These are phyloP conservation scores for Candida maris DNA, from an alignment of 805 yeast species.

Conservation along the genomic window DNA sequence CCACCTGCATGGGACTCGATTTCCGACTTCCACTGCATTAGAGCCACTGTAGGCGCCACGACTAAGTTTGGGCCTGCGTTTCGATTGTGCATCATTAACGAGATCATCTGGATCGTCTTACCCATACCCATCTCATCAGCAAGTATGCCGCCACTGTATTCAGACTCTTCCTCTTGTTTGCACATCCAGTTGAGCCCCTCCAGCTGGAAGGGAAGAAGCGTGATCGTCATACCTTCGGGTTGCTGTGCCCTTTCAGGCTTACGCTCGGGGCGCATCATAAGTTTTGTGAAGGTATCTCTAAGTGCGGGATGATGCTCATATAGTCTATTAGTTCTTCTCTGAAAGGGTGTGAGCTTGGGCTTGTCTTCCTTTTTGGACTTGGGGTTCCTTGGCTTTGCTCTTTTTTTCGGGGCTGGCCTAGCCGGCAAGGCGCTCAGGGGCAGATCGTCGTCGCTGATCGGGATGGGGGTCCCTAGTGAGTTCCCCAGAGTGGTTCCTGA, in stretches of 20 bases:
- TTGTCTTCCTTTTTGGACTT: constrained; percentile 25
- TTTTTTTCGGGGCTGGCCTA: constrained; percentile 9
- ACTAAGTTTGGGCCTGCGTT: constrained; percentile 75
- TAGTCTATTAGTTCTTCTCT: constrained; percentile 63
- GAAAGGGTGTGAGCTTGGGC: constrained; percentile 58
- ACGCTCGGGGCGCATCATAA: constrained; percentile 46
- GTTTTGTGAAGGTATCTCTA: constrained; percentile 62
- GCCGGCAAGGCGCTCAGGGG: constrained; percentile 11
- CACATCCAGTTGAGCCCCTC: constrained; percentile 92
- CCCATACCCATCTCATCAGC: constrained; percentile 99
- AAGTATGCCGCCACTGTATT: constrained; percentile 82
- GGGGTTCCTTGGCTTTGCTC: constrained; percentile 8
- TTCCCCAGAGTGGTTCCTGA: constrained; percentile 14
- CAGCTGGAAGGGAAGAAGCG: constrained; percentile 80
- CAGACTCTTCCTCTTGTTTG: constrained; percentile 78
- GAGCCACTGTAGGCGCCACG: constrained; percentile 97
- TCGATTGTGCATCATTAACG: constrained; percentile 69
- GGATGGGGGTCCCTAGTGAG: constrained; percentile 11
- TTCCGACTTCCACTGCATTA: constrained; percentile 97
- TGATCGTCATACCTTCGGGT: constrained; percentile 73
- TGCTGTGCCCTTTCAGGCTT: constrained; percentile 59
- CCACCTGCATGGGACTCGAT: constrained; percentile 81
- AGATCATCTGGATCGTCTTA: constrained; percentile 94
- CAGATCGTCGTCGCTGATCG: constrained; percentile 18
- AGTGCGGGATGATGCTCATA: constrained; percentile 79